Percentiles rank a stretch among this genome's conserved stretches.
phyloP scores from a whole-genome alignment of 495 filamentous ascomycete species.

The Eremomyces bilateralis region DNA sequence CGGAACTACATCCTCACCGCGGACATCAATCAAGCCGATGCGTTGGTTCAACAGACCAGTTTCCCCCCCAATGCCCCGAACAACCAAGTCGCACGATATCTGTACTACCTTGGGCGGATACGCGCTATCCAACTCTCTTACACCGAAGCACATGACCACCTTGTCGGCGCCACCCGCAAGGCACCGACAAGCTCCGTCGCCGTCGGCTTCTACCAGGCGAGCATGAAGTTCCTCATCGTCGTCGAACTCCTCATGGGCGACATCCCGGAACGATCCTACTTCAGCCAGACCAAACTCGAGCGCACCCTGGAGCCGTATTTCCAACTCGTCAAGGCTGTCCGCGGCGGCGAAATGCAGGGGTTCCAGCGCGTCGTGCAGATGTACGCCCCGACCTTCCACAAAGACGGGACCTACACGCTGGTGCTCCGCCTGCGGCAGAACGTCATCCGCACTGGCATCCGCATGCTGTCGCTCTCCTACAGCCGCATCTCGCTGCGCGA shows the following conservation, averaged over 20 bases:
- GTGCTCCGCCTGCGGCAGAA: constrained; percentile 89
- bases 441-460: constrained; percentile 97
- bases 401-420: constrained; percentile 86
- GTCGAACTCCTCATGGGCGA: constrained; percentile 97
- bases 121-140: constrained; percentile 91
- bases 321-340: constrained; percentile 78
- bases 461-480: constrained; percentile 97
- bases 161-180: constrained; percentile 82
- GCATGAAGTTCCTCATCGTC: constrained; percentile 80
- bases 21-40: constrained; percentile 90
- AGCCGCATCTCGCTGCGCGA: constrained; percentile 93
- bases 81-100: constrained; percentile 89
- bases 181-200: constrained; percentile 76
- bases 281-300: constrained; percentile 73
- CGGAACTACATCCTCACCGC: constrained; percentile 93
- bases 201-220: constrained; percentile 82
- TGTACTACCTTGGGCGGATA: constrained; percentile 91
- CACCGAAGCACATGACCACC: constrained; percentile 85
- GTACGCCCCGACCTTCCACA: constrained; percentile 64
- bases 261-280: constrained; percentile 83
- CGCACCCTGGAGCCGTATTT: constrained; percentile 77
- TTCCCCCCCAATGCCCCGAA: constrained; percentile 87
- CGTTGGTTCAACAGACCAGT: constrained; percentile 80
- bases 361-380: constrained; percentile 66
- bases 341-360: constrained; percentile 79